A percentile compares a stretch with the other conserved stretches of the same genome.
Conservation (phyloP, 306 rosid genomes). For the Fragaria ananassa region DNA sequence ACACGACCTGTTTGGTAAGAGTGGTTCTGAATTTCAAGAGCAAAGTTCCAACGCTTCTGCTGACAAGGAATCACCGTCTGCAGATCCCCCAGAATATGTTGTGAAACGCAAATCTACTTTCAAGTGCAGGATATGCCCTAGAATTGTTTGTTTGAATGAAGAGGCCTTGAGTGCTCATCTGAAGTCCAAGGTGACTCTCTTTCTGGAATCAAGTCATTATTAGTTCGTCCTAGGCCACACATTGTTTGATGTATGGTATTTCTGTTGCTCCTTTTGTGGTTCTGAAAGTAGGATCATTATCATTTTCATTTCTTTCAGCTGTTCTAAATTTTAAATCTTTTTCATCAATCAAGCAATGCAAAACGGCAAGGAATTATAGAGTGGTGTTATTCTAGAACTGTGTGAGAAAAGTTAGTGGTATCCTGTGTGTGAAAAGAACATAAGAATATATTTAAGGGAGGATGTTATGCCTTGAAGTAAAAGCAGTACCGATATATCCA, state of each 20-base stretch:
- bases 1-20: constrained; percentile 25
- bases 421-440: background rate
- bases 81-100: constrained; percentile 40
- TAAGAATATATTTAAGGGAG: background rate
- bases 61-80: constrained; percentile 29
- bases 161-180: constrained; percentile 72
- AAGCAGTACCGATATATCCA: background rate
- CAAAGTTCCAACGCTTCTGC: constrained; percentile 24
- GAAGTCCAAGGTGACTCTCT: constrained; percentile 67
- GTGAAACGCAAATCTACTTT: constrained; percentile 72
- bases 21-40: constrained; percentile 29
- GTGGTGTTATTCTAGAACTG: background rate
- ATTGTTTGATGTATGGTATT: background rate
- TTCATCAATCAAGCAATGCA: background rate
- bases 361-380: background rate
- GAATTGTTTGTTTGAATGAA: constrained; percentile 77
- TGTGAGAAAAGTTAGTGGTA: background rate
- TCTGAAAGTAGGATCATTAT: background rate
- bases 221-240: background rate
- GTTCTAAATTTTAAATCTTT: background rate
- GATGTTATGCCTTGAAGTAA: background rate
- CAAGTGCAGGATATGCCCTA: constrained; percentile 90
- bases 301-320: background rate
- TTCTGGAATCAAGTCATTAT: background rate
- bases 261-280: background rate